These are phyloP conservation scores for Hypoxylon perforatum DNA, from an alignment of 495 filamentous ascomycete species.

Conservation along the genomic window DNA sequence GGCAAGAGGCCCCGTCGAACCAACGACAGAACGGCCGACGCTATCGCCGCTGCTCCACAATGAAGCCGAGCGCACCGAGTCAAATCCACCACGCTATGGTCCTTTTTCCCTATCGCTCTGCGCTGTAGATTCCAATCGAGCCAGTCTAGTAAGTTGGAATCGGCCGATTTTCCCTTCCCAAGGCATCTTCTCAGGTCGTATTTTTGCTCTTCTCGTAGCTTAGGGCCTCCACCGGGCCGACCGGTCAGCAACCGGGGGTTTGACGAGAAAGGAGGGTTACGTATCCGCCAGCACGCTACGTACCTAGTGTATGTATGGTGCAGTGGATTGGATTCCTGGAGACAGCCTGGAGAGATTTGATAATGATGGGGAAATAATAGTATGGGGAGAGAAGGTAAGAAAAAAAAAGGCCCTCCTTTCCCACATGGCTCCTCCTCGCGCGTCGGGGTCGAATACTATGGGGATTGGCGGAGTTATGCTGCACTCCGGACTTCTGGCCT, in stretches of 20 bases:
- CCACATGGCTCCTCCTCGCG: constrained; percentile 7
- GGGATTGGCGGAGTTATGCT: constrained; percentile 8
- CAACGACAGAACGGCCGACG: constrained; percentile 44
- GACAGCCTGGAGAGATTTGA: background rate
- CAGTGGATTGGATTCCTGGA: too few species aligned
- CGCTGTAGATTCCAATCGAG: background rate
- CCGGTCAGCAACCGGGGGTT: constrained; percentile 20
- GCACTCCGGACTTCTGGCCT: constrained; percentile 3
- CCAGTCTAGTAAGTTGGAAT: background rate
- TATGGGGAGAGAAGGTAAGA: constrained; percentile 24
- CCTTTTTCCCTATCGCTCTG: background rate
- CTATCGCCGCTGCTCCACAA: constrained; percentile 42
- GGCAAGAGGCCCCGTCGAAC: constrained; percentile 15
- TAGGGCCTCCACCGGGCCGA: constrained; percentile 11
- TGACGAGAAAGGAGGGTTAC: constrained; percentile 1
- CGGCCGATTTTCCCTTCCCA: constrained; percentile 10
- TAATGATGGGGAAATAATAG: constrained; percentile 23
- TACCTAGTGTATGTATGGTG: too few species aligned
- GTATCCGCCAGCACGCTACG: constrained; percentile 8
- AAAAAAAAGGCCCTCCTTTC: background rate
- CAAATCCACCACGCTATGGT: background rate
- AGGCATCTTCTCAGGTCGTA: background rate
- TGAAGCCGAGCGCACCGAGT: constrained; percentile 40
- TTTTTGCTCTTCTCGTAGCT: background rate
- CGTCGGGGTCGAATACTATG: constrained; percentile 16